These are phyloP conservation scores for Seiridium unicorne DNA, from an alignment of 2,329 filamentous ascomycete genomes.

Conservation along the genomic window DNA sequence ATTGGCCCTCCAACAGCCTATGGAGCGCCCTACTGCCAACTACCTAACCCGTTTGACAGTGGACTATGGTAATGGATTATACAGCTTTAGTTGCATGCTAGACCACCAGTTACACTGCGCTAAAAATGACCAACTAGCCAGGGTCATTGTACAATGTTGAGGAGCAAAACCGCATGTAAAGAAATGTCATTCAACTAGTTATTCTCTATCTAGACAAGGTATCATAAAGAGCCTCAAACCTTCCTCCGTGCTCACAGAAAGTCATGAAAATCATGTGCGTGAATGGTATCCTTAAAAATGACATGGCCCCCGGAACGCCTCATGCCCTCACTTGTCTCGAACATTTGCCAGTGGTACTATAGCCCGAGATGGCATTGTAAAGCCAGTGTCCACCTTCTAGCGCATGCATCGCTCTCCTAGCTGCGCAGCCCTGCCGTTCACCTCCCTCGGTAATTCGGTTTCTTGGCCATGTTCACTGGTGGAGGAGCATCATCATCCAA, in stretches of 20 bases:
- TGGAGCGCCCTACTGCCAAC: no score
- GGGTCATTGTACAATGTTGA: no score
- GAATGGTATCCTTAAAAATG: slow-evolving; percentile 10
- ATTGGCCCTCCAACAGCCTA: no score
- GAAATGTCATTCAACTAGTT: neutral
- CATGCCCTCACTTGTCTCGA: neutral
- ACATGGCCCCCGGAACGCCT: neutral
- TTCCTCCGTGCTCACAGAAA: neutral
- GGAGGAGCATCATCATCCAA: slow-evolving; percentile 77
- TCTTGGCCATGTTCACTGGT: slow-evolving; percentile 79
- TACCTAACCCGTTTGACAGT: no score
- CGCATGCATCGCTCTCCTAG: no score
- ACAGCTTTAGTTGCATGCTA: no score
- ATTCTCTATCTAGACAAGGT: neutral
- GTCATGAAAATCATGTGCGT: slow-evolving; percentile 4
- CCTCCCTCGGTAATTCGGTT: slow-evolving; percentile 48
- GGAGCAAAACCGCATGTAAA: neutral
- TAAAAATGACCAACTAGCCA: no score
- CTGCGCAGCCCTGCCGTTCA: neutral
- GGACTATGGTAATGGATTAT: no score
- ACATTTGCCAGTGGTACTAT: neutral
- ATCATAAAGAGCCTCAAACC: neutral
- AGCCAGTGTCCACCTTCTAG: no score
- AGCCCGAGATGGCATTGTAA: neutral
- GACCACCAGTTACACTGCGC: no score